Conservation (phyloP, 2,329 filamentous ascomycete genomes). For the Aspergillus brasiliensis region DNA sequence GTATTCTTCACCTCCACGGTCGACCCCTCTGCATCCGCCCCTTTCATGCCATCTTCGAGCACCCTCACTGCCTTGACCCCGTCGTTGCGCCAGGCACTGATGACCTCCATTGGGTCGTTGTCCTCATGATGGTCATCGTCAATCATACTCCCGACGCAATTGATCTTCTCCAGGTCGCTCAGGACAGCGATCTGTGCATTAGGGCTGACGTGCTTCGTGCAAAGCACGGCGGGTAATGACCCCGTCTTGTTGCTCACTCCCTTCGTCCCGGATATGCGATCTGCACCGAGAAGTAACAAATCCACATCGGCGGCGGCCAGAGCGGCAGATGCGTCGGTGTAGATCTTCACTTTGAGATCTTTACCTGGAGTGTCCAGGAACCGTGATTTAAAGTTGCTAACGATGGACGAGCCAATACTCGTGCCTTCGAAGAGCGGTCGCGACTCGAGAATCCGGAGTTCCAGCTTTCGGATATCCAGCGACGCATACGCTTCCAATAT, state of each 20-base stretch:
- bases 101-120: conserved; percentile 57
- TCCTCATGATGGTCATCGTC: conserved; percentile 54
- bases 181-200: conserved; percentile 56
- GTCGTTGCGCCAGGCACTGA: conserved; percentile 47
- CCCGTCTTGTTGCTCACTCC: conserved; percentile 69
- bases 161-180: conserved; percentile 65
- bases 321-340: conserved; percentile 63
- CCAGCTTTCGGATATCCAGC: conserved; percentile 43
- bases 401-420: conserved; percentile 51
- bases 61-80: conserved; percentile 27
- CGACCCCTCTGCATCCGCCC: conserved; percentile 13
- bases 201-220: conserved; percentile 54
- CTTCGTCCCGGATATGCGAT: conserved; percentile 60
- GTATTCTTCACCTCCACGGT: conserved; percentile 45
- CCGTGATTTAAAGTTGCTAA: conserved; percentile 26
- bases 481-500: conserved; percentile 48
- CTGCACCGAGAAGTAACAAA: conserved; percentile 65
- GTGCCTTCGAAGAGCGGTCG: conserved; percentile 68
- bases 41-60: conserved; percentile 20
- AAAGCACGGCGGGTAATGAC: conserved; percentile 60
- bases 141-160: conserved; percentile 48
- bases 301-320: conserved; percentile 57
- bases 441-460: conserved; percentile 66
- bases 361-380: conserved; percentile 22
- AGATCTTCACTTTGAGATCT: conserved; percentile 51